Base-by-base conservation (phyloP, 352 stramenopile genomes). In the Phytophthora foliorum region DNA sequence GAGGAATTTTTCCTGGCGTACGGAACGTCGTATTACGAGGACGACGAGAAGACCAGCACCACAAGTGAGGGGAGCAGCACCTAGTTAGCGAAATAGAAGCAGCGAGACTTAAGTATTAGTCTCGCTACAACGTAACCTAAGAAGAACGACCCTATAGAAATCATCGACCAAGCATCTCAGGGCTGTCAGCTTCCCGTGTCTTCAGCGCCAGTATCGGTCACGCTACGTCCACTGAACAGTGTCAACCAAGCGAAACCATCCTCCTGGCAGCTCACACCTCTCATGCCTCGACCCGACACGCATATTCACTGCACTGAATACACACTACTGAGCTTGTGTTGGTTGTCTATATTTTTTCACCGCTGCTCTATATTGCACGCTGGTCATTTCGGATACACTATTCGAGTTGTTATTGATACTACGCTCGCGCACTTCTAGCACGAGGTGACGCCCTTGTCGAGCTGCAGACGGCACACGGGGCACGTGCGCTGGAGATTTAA, bases 1-100 rank as follows among this genome's bases (percentile, higher is more conserved):
- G 87, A 94, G 54, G 89, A 96, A 72, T 96, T 96, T 69, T 96
- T 96, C 76, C 63, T 96, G 22, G 89, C 89, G 57, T 96, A 96
- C 67, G 89, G 89, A 64, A 96, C 89, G 50, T 94, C 86, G 13
- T 96, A 96, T 75, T 96, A 96, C 57, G 89, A 96, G 58, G 88
- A 96, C 59, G 86, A 93, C 58, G 82, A 88, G 32, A 91, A 91
- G 61, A 82, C n/a, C n/a, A n/a, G n/a, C 87, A 73, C 61, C 48
- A 69, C 53, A 21, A 81, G 61, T 62, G 65, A 67, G 57, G 55
- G 48, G 58, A 70, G 58, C 59, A 80, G 62, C 60, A 64, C n/a
- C n/a, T 77, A 78, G 68, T 71, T 80, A 77, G 68, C 68, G 59
- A 72, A 72, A 76, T 78, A 76, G 72, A 80, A 74, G 65, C 52